A percentile compares a stretch with the other conserved stretches of the same genome.
phyloP scores from a whole-genome alignment of 495 filamentous ascomycete genomes.

The Penicillium dipodomyicola region DNA sequence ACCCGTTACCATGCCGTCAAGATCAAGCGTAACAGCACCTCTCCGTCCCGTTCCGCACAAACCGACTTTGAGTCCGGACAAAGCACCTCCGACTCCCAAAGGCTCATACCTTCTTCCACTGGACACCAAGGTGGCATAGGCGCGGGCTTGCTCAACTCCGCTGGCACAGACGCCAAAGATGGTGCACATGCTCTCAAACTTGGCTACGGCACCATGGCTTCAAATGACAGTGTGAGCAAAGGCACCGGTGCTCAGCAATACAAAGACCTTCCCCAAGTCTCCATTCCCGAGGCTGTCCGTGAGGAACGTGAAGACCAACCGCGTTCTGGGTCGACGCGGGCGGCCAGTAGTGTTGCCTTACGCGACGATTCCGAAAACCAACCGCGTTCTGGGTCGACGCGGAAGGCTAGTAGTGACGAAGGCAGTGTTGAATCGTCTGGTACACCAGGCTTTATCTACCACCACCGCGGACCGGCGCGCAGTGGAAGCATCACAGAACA shows the following conservation, averaged over 20 bases:
- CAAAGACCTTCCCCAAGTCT: constrained; percentile 31
- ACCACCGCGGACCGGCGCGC: constrained; percentile 55
- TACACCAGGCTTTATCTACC: constrained; percentile 36
- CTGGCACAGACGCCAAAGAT: constrained; percentile 60
- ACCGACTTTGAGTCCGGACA: constrained; percentile 38
- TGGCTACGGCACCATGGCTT: constrained; percentile 59
- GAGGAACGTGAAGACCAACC: constrained; percentile 38
- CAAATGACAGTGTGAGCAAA: constrained; percentile 22
- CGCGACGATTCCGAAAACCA: constrained; percentile 36
- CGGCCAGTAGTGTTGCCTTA: constrained; percentile 18
- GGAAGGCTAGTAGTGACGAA: constrained; percentile 24
- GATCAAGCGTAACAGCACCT: constrained; percentile 68
- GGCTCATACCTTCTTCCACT: constrained; percentile 16
- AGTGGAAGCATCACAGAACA: constrained; percentile 91
- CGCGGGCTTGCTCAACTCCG: constrained; percentile 48
- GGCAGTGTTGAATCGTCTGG: constrained; percentile 45
- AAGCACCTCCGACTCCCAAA: constrained; percentile 30
- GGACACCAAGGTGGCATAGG: constrained; percentile 50
- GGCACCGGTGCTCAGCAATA: constrained; percentile 25
- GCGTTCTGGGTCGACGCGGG: constrained; percentile 18
- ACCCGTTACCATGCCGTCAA: constrained; percentile 89
- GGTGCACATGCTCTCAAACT: constrained; percentile 64
- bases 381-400: constrained; percentile 16
- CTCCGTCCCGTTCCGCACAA: constrained; percentile 40
- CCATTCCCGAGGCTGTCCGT: constrained; percentile 38